phyloP scores from a whole-genome alignment of 805 yeast genomes.

The Lipomyces japonicus region DNA sequence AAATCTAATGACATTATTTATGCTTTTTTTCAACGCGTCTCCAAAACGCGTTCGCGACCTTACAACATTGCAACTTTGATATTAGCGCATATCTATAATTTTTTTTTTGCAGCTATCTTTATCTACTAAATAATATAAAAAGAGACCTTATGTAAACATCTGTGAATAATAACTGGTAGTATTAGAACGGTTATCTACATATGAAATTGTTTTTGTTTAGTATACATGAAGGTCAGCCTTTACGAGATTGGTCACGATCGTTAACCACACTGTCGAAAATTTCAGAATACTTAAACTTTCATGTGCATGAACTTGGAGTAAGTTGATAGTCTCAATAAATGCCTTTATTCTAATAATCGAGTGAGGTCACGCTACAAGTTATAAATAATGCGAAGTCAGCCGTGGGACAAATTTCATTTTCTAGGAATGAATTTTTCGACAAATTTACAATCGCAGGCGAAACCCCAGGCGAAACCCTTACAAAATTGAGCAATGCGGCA shows the following conservation, averaged over 20 bases:
- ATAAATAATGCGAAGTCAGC: conserved; percentile 12
- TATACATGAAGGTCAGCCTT: conserved; percentile 9
- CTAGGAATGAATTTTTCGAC: conserved; percentile 6
- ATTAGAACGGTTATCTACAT: too few relatives aligned
- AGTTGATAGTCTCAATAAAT: not conserved
- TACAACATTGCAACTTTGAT: too few relatives aligned
- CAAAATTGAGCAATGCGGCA: not conserved
- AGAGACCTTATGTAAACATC: too few relatives aligned
- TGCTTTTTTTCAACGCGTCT: too few relatives aligned
- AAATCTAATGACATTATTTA: too few relatives aligned
- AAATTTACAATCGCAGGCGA: conserved; percentile 1
- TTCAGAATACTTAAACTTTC: conserved; percentile 16
- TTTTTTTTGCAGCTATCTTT: too few relatives aligned
- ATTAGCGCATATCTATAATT: too few relatives aligned
- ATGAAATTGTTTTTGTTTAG: conserved; percentile 23
- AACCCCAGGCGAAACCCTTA: not conserved
- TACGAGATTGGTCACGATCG: conserved; percentile 27
- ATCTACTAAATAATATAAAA: too few relatives aligned
- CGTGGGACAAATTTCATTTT: conserved; percentile 14
- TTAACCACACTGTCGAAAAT: conserved; percentile 14
- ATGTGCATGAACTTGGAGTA: conserved; percentile 9
- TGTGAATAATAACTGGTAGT: too few relatives aligned
- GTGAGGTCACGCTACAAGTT: not conserved
- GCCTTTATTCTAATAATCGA: not conserved
- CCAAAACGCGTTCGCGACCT: too few relatives aligned